These are phyloP conservation scores for Colletotrichum graminicola DNA, from an alignment of 2,329 filamentous ascomycete genomes.

Conservation along the genomic window DNA sequence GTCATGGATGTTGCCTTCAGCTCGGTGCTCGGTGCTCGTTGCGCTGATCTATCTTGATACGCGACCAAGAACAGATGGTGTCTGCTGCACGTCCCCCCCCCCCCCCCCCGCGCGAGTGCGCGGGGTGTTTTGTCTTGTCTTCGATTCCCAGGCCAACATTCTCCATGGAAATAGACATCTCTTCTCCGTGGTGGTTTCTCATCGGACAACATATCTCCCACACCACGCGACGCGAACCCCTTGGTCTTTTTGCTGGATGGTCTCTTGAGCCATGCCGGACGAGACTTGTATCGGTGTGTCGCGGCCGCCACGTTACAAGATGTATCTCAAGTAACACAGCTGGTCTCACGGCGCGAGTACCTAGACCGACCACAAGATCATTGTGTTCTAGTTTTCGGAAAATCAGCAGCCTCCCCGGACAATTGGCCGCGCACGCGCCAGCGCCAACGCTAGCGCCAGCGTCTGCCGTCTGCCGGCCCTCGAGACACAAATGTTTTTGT, in stretches of 20 bases:
- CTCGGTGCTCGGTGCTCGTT: conserved; percentile 3
- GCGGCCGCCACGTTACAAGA: neutral
- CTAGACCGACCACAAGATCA: neutral
- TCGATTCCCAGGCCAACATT: neutral
- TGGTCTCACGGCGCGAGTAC: neutral
- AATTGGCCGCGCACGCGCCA: conserved; percentile 7
- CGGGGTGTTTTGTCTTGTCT: neutral
- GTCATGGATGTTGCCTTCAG: neutral
- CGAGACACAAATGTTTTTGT: neutral
- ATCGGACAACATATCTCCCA: neutral
- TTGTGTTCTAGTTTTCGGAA: neutral
- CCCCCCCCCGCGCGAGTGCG: neutral
- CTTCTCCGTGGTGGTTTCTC: neutral
- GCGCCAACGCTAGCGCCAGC: neutral
- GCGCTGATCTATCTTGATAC: conserved; percentile 36
- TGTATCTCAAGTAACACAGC: conserved; percentile 3
- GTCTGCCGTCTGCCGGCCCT: neutral
- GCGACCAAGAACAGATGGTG: conserved; percentile 1
- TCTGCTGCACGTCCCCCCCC: conserved; percentile 1
- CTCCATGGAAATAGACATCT: neutral
- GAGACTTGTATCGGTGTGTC: conserved; percentile 1
- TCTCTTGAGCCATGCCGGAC: too few species aligned
- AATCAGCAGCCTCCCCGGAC: neutral
- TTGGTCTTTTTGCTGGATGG: neutral
- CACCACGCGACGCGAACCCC: neutral